phyloP scores from a whole-genome alignment of 257 asterid species.

The Nicotiana undulata region DNA sequence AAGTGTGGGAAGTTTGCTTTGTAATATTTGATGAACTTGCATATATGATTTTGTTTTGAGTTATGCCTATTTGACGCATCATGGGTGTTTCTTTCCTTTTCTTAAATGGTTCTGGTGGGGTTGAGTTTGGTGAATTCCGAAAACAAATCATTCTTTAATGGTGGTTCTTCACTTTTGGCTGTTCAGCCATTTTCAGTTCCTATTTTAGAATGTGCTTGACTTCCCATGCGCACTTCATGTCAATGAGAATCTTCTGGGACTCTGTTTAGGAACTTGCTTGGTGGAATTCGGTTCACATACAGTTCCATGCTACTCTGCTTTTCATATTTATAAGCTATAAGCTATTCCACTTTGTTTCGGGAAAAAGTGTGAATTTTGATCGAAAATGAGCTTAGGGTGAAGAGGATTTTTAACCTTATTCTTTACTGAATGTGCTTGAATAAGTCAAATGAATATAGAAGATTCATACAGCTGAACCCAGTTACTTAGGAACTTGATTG shows the following conservation, averaged over 20 bases:
- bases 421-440: neutral
- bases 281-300: neutral
- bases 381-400: neutral
- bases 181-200: neutral
- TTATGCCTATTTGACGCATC: neutral
- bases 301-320: neutral
- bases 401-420: neutral
- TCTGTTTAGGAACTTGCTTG: neutral
- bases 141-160: neutral
- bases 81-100: neutral
- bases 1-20: neutral
- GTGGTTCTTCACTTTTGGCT: neutral
- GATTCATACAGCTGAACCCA: neutral
- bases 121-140: neutral
- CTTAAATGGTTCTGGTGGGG: neutral
- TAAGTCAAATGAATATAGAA: neutral
- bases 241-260: neutral
- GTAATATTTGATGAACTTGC: neutral
- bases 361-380: neutral
- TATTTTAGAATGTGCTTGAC: neutral
- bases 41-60: no score
- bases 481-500: neutral
- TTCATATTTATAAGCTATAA: neutral
- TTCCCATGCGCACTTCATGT: neutral
- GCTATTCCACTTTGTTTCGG: neutral